Conservation (phyloP, 768 basidiomycete genomes). For the Hypholoma fasciculare region DNA sequence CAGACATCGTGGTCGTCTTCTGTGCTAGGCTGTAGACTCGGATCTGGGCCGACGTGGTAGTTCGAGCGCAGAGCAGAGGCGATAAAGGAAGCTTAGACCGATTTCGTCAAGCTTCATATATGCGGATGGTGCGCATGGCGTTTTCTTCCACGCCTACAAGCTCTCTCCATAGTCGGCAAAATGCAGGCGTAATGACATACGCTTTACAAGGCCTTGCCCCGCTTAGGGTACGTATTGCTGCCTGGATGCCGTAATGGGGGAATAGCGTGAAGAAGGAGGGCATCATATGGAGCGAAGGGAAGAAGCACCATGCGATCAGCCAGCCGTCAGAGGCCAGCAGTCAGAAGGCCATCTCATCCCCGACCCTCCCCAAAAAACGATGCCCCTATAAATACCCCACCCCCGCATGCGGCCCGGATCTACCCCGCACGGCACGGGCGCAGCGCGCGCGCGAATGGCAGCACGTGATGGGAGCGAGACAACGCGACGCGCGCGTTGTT, state of each 20-base stretch:
- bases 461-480: conserved; percentile 9
- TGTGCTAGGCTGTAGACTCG: background rate
- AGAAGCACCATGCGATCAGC: background rate
- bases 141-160: background rate
- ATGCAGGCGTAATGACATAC: background rate
- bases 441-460: background rate
- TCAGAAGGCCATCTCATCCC: background rate
- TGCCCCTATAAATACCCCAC: conserved; percentile 1
- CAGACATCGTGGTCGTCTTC: background rate
- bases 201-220: background rate
- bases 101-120: background rate
- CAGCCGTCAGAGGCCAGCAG: background rate
- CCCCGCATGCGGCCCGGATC: background rate
- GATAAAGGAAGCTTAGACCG: background rate
- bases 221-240: background rate
- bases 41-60: background rate
- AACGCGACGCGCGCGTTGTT: conserved; percentile 18
- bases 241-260: background rate
- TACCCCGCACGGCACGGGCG: background rate
- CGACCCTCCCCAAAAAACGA: background rate
- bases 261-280: background rate
- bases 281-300: conserved; percentile 1
- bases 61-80: background rate
- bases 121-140: background rate
- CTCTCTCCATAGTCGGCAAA: background rate